Evolutionary conservation across 257 asterid genomes (phyloP).

Genomic region (Solanum ossicruentum): DNA sequence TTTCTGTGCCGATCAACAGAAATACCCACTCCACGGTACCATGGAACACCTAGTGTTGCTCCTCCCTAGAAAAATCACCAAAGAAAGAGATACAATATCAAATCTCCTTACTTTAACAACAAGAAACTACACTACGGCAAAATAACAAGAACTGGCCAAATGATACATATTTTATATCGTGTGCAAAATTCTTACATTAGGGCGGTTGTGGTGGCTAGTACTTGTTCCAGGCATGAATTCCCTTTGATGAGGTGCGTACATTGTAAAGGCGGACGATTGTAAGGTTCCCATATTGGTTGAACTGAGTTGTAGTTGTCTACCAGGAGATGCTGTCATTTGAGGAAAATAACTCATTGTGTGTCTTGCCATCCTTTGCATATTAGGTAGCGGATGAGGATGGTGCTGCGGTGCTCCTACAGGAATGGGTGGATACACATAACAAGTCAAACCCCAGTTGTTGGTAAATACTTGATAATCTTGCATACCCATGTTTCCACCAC

Average conservation of each 20-base stretch:
- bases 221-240: conserved; percentile 34
- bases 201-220: conserved; percentile 33
- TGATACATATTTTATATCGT: conserved; percentile 38
- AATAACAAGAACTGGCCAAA: not conserved
- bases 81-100: not conserved
- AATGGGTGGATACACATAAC: conserved; percentile 30
- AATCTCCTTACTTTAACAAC: not conserved
- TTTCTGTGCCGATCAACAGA: conserved; percentile 62
- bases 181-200: conserved; percentile 61
- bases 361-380: conserved; percentile 39
- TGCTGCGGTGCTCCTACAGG: conserved; percentile 29
- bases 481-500: conserved; percentile 25
- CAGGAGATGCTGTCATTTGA: conserved; percentile 35
- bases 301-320: conserved; percentile 18
- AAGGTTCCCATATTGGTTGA: conserved; percentile 31
- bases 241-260: conserved; percentile 46
- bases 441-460: conserved; percentile 20
- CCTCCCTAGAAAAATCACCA: conserved; percentile 33
- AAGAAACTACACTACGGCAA: not conserved
- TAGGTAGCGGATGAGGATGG: conserved; percentile 33
- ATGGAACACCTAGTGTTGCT: conserved; percentile 51
- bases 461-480: conserved; percentile 39
- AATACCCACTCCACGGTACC: conserved; percentile 38
- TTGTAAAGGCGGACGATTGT: conserved; percentile 40
- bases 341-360: conserved; percentile 31